Base-by-base conservation (phyloP, 1,139 yeast species). In the Yarrowia galli region DNA sequence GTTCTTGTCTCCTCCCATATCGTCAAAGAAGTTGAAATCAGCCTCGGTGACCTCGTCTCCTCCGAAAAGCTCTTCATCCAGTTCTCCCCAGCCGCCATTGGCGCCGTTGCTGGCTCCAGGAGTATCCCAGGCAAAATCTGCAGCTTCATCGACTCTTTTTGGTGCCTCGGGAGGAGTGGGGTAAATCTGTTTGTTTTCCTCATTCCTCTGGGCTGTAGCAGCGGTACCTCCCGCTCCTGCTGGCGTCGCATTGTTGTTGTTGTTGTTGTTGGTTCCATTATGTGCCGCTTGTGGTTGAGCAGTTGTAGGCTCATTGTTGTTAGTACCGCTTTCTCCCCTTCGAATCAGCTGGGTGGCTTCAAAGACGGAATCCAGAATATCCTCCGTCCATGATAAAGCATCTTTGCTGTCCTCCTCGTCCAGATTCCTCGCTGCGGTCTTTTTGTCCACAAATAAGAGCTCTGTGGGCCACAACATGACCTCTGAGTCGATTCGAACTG, bases 261-360 rank as follows among this genome's bases (percentile, higher is more conserved):
- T 28, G 32, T 28, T 9, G 49, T 9, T 69, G 35, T 64, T 12
- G 38, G 60, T 4, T 9, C 28, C 20, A 22, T 54, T 40, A 2
- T 35, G 58, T 1, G 18, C 28, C 15, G 38, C n/a, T 23, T 46
- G n/a, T 8, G 51, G 51, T 16, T 49, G 56, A 20, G 42, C 42
- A 1, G 7, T n/a, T n/a, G n/a, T n/a, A n/a, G 51, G 5, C 40
- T 35, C 56, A 3, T 13, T 13, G 7, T 3, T 22, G 13, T 22
- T 23, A 23, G 2, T 22, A 3, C 51, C 64, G 16, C n/a, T 58
- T n/a, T 25, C 38, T 7, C 28, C 69, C 7, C 83, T 69, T 20
- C 82, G 83, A 0, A 87, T 79, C 1, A 89, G 88, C 16, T 88
- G 87, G 35, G 90, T 81, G 2, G 85, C 75, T 38, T 82, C 80